phyloP scores from a whole-genome alignment of 2,329 filamentous ascomycete genomes.

The Nectriaceae sp. region DNA sequence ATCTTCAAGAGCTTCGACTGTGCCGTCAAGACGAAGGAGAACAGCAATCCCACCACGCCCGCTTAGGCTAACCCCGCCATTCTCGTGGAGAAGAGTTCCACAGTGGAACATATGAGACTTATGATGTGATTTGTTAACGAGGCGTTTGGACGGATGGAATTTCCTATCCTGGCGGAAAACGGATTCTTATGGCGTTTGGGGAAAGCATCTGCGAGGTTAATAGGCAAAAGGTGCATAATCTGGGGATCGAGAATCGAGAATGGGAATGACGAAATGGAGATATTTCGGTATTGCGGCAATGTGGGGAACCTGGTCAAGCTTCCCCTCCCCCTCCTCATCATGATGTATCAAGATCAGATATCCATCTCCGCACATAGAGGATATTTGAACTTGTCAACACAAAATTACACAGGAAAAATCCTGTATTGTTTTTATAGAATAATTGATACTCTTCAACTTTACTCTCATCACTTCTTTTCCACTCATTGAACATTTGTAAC shows the following conservation, averaged over 20 bases:
- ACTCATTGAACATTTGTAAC: no score
- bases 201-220: neutral
- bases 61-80: no score
- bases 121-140: neutral
- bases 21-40: slow-evolving; percentile 13
- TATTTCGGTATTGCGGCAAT: slow-evolving; percentile 17
- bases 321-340: slow-evolving; percentile 5
- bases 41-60: no score
- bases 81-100: no score
- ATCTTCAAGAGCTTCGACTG: slow-evolving; percentile 40
- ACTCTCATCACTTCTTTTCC: neutral
- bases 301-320: slow-evolving; percentile 17
- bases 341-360: no score
- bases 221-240: neutral
- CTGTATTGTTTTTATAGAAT: neutral
- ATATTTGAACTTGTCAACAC: neutral
- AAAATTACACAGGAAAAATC: neutral
- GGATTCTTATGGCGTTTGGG: neutral
- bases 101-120: neutral
- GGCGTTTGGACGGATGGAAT: neutral
- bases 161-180: neutral
- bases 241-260: slow-evolving; percentile 4
- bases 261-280: slow-evolving; percentile 7
- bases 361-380: neutral
- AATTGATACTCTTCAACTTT: neutral